A percentile compares a stretch with the other conserved stretches of the same genome.
Conservation (phyloP, 768 basidiomycete species). For the Mycena metata region DNA sequence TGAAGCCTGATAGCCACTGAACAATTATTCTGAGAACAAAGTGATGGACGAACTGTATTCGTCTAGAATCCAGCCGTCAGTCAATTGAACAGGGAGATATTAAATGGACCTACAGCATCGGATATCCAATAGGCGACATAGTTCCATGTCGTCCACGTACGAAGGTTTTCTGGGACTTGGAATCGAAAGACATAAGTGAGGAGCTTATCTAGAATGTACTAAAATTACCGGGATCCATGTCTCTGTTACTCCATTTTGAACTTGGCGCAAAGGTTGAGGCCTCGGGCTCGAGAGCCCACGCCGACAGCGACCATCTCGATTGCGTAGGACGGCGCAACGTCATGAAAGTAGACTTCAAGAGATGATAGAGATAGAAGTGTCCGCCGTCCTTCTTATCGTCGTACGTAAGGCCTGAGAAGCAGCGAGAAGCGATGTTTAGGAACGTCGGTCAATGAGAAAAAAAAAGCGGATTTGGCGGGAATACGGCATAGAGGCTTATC, state of each 20-base stretch:
- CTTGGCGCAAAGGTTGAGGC: constrained; percentile 69
- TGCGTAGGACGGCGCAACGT: constrained; percentile 9
- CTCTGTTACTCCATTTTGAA: constrained; percentile 77
- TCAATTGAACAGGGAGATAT: not conserved
- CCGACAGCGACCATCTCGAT: constrained; percentile 49
- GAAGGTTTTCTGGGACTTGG: constrained; percentile 62
- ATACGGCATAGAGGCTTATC: no score
- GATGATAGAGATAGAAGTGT: no score
- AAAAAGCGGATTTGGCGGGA: no score
- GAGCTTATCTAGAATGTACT: no score
- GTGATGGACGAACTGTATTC: constrained; percentile 15
- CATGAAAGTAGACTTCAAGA: constrained; percentile 26
- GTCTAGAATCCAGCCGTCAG: constrained; percentile 18
- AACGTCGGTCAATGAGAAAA: no score
- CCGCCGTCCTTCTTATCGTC: not conserved
- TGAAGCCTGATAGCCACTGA: constrained; percentile 46
- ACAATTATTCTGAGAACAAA: constrained; percentile 34
- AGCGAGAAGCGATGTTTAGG: no score
- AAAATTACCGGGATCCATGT: constrained; percentile 70
- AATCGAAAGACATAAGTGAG: no score
- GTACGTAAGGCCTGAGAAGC: constrained; percentile 6
- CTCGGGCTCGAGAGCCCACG: constrained; percentile 67
- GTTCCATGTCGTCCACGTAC: constrained; percentile 80
- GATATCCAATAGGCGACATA: constrained; percentile 76
- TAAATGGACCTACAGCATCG: constrained; percentile 54